Evolutionary conservation across 257 asterid species (phyloP).

Genomic region (Solanum chilense): DNA sequence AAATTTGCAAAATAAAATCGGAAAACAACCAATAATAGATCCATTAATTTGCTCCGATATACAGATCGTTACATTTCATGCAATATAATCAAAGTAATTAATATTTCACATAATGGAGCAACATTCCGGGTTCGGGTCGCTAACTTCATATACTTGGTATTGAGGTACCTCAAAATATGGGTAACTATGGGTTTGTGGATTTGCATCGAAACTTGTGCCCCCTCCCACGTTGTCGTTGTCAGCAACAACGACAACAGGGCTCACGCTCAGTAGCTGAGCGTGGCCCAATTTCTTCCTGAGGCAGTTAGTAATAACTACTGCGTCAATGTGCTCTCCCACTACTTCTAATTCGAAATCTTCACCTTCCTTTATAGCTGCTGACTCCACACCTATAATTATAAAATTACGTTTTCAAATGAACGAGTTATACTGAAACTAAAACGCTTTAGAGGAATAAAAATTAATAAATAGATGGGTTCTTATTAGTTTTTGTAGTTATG

Average conservation of each 20-base stretch:
- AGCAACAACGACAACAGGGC: background rate
- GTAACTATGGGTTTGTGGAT: background rate
- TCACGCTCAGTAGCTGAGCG: background rate
- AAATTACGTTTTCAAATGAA: background rate
- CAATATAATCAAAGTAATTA: background rate
- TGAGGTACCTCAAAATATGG: background rate
- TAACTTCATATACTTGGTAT: background rate
- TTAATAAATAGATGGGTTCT: background rate
- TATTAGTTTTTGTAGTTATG: background rate
- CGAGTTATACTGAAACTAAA: background rate
- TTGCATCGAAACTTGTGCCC: background rate
- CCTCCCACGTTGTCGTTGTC: fast-evolving
- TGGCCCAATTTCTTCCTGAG: background rate
- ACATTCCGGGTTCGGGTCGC: background rate
- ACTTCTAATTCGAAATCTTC: background rate
- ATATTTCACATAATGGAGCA: background rate
- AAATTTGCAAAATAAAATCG: background rate
- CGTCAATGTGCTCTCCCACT: background rate
- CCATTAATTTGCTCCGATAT: background rate
- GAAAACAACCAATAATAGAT: background rate
- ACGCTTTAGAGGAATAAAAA: fast-evolving
- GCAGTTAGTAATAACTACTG: background rate
- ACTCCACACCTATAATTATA: background rate
- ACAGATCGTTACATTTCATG: background rate
- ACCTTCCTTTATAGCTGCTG: background rate